A percentile compares a stretch with the other conserved stretches of the same genome.
Conservation (phyloP, 352 stramenopile genomes). For the Globisporangium cederbergense region DNA sequence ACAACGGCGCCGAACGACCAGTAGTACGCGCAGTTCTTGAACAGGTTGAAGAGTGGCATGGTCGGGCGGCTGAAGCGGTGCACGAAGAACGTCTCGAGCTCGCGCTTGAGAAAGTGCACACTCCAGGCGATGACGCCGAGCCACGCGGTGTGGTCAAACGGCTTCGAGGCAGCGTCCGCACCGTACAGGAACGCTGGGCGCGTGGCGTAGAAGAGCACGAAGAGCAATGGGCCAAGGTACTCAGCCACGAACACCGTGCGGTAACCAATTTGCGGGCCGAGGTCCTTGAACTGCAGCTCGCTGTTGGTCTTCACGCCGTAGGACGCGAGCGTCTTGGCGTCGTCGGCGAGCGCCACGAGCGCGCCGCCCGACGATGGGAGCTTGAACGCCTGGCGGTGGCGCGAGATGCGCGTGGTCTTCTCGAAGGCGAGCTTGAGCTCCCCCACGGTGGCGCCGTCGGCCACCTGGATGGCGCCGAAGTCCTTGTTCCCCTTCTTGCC, state of each 20-base stretch:
- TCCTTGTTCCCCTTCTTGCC: conserved; percentile 55
- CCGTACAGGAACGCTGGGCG: conserved; percentile 77
- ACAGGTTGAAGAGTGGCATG: conserved; percentile 87
- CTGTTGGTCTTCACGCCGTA: conserved; percentile 52
- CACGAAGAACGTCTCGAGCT: conserved; percentile 88
- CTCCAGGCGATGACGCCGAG: conserved; percentile 67
- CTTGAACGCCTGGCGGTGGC: conserved; percentile 67
- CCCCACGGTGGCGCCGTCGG: conserved; percentile 34
- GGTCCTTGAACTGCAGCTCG: conserved; percentile 72
- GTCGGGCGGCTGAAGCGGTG: conserved; percentile 86
- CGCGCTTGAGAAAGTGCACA: conserved; percentile 84
- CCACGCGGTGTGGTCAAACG: conserved; percentile 40
- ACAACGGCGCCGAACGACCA: conserved; percentile 81
- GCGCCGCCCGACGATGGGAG: conserved; percentile 28
- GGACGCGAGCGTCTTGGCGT: conserved; percentile 47
- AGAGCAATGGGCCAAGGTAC: conserved; percentile 82
- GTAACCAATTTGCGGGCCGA: conserved; percentile 87
- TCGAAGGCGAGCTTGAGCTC: conserved; percentile 65
- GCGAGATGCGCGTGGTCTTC: conserved; percentile 39
- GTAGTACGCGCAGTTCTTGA: conserved; percentile 91
- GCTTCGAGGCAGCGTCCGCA: conserved; percentile 28
- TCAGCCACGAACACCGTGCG: conserved; percentile 86
- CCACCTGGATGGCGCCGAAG: conserved; percentile 40
- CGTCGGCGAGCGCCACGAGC: conserved; percentile 51
- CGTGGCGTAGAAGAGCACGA: conserved; percentile 76